Conservation (phyloP, 2,329 filamentous ascomycete genomes). For the Epichloe aotearoae region DNA sequence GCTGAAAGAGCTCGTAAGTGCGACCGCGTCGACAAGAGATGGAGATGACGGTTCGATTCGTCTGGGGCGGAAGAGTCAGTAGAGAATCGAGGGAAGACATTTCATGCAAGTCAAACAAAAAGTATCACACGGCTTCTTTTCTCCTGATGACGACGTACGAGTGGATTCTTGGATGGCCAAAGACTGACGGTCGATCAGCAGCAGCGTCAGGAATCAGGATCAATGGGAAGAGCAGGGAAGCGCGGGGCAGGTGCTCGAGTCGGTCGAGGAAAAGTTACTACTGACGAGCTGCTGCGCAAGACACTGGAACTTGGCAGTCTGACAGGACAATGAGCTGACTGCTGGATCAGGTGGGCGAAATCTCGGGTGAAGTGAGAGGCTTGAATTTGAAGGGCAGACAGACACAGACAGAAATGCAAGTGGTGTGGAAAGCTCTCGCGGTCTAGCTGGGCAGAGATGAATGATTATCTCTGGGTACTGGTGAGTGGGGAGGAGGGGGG, state of each 20-base stretch:
- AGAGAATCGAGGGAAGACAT: not conserved
- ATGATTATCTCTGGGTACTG: not conserved
- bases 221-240: no score
- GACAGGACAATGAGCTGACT: not conserved
- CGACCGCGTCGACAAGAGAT: not conserved
- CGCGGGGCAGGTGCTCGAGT: conserved; percentile 2
- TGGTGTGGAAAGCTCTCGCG: not conserved
- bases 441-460: not conserved
- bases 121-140: not conserved
- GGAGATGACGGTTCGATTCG: not conserved
- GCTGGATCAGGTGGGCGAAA: not conserved
- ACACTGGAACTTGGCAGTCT: not conserved
- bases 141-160: not conserved
- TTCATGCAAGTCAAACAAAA: not conserved
- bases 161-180: not conserved
- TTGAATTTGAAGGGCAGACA: not conserved
- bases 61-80: not conserved
- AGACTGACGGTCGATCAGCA: not conserved
- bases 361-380: not conserved
- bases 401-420: not conserved
- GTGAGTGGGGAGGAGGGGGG: no score
- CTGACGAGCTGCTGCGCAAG: not conserved
- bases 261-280: not conserved
- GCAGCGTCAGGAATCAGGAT: not conserved
- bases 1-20: not conserved